Evolutionary conservation across 2,329 filamentous ascomycete species (phyloP), one percentile per base, ranked within the genome.

Genomic region (Fusarium compactum): DNA sequence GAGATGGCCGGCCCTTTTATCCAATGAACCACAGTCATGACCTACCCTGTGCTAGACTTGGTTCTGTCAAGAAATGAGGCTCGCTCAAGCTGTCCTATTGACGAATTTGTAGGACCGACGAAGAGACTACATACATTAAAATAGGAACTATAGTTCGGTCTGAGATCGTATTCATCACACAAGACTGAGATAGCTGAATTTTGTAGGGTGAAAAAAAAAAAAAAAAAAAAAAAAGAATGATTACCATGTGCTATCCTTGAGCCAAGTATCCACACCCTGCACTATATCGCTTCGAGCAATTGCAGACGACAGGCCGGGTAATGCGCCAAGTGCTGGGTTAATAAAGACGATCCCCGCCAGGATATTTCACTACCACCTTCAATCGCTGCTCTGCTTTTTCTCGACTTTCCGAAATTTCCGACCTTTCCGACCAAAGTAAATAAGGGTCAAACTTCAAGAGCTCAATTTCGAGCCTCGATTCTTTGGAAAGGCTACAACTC

Each of bases 321-420:
- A 50, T 14, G 24, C 29, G 45, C 32, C 29, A 25, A 20, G 27
- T 50, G 62, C 45, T 45, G 46, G 51, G 53, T 38, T 41, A 70
- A 57, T 16, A 27, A 27, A 38, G 41, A 29, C 18, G 8, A 34
- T 62, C 66, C 66, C 66, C 56, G 30, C 62, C n/a, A 11, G 29
- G 16, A 38, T 18, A 46, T 45, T 58, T 44, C 20, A 22, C 29
- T 25, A 20, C 20, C 45, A 46, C 29, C 27, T 5, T 59, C 22
- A 51, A n/a, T 8, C 8, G 20, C 1, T 11, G 15, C n/a, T 44
- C 16, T 30, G 24, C 20, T 16, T 14, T 15, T 20, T 6, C 5
- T 15, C 16, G 29, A 30, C 34, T 14, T 24, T 34, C 24, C 24
- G 22, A n/a, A 12, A 34, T 11, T 27, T 18, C 8, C 3, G 22